A percentile compares a stretch with the other conserved stretches of the same genome.
Conservation (phyloP, 345 rosid species). For the Lumnitzera racemosa region DNA sequence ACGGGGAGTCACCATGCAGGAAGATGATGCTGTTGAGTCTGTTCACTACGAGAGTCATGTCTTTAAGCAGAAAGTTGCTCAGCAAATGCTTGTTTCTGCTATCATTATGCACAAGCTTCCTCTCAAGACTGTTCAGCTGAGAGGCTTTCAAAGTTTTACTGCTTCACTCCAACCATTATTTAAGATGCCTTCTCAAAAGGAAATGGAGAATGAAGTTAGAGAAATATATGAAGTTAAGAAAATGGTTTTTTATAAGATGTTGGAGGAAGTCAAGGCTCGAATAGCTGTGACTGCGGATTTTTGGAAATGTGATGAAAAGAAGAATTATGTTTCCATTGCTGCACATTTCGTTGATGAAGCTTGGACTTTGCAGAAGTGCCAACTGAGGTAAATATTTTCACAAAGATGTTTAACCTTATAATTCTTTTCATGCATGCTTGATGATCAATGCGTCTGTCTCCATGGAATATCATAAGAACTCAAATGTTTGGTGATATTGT, state of each 20-base stretch:
- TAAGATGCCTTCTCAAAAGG: conserved; percentile 2
- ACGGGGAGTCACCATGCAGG: not conserved
- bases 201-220: conserved; percentile 1
- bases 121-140: not conserved
- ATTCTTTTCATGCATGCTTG: too few species aligned
- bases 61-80: not conserved
- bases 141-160: not conserved
- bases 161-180: conserved; percentile 3
- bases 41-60: too few species aligned
- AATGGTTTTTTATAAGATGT: not conserved
- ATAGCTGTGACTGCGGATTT: conserved; percentile 3
- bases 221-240: not conserved
- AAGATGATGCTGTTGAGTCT: too few species aligned
- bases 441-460: too few species aligned
- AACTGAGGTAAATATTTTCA: conserved; percentile 1
- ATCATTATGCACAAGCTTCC: not conserved
- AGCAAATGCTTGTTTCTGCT: conserved; percentile 1
- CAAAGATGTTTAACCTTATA: too few species aligned
- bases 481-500: too few species aligned
- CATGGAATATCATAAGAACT: too few species aligned
- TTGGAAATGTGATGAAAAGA: not conserved
- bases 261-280: conserved; percentile 5
- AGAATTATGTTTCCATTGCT: not conserved
- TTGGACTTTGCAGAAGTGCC: conserved; percentile 3
- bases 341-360: conserved; percentile 5